Percentiles rank a stretch among this genome's conserved stretches.
phyloP scores from a whole-genome alignment of 192 early-diverging fungal species.

The Oehlia diaphana region DNA sequence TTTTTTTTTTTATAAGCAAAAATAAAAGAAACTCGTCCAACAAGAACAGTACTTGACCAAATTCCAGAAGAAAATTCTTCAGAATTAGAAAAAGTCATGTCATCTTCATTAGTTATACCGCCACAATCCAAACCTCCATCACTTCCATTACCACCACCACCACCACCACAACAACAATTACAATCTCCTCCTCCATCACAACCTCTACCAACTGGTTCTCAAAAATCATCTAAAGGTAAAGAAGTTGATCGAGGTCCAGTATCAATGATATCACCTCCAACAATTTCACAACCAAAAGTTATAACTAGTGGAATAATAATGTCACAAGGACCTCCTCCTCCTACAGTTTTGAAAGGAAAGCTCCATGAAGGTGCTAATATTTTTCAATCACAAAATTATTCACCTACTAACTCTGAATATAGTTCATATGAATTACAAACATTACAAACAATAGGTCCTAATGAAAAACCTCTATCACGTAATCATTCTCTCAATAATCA shows the following conservation, averaged over 20 bases:
- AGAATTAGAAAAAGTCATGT: too few relatives aligned
- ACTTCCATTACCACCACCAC: background rate
- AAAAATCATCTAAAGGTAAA: background rate
- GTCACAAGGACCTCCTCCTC: background rate
- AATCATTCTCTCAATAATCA: background rate
- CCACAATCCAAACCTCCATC: background rate
- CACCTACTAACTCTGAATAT: background rate
- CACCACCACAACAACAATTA: background rate
- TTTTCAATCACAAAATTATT: background rate
- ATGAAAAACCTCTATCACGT: background rate
- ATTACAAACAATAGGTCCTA: background rate
- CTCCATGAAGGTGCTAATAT: background rate
- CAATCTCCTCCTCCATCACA: background rate
- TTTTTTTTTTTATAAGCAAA: too few relatives aligned
- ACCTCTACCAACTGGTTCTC: background rate
- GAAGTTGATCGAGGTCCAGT: background rate
- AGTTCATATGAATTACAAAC: background rate
- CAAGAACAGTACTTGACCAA: too few relatives aligned
- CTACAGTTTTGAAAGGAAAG: background rate
- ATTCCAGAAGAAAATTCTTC: too few relatives aligned
- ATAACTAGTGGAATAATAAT: background rate
- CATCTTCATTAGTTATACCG: background rate
- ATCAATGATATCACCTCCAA: background rate
- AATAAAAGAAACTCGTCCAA: too few relatives aligned
- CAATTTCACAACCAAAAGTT: background rate